phyloP scores from a whole-genome alignment of 2,329 filamentous ascomycete genomes.

The Magnaporthiopsis poae region DNA sequence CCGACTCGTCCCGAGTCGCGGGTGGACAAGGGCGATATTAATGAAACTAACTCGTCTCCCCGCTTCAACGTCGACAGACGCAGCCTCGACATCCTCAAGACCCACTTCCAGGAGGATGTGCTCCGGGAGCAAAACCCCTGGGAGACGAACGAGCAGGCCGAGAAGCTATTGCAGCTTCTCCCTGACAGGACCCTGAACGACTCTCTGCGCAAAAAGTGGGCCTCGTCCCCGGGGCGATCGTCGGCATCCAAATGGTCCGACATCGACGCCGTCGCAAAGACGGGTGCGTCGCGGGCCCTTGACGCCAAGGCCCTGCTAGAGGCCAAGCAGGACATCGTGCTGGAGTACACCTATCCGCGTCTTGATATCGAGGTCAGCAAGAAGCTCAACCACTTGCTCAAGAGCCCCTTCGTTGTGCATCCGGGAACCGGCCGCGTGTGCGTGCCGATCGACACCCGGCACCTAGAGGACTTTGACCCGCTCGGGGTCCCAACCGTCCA shows the following conservation, averaged over 20 bases:
- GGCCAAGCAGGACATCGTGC: slow-evolving; percentile 87
- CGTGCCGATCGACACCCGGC: slow-evolving; percentile 75
- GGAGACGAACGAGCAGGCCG: slow-evolving; percentile 56
- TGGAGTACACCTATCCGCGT: slow-evolving; percentile 95
- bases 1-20: no score
- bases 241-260: slow-evolving; percentile 85
- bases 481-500: slow-evolving; percentile 82
- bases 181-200: slow-evolving; percentile 71
- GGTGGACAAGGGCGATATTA: background rate
- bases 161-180: slow-evolving; percentile 72
- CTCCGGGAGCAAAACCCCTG: slow-evolving; percentile 82
- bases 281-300: slow-evolving; percentile 61
- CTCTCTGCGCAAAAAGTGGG: slow-evolving; percentile 82
- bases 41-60: slow-evolving; percentile 11
- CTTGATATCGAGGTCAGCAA: slow-evolving; percentile 96
- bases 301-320: slow-evolving; percentile 66
- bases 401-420: slow-evolving; percentile 92
- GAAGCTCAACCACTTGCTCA: slow-evolving; percentile 95
- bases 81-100: slow-evolving; percentile 73
- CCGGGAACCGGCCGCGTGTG: slow-evolving; percentile 89
- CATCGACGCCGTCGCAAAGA: slow-evolving; percentile 76
- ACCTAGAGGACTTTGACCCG: slow-evolving; percentile 76
- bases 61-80: slow-evolving; percentile 41
- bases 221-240: slow-evolving; percentile 64
- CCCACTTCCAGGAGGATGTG: slow-evolving; percentile 75